Percentiles rank a stretch among this genome's conserved stretches.
Evolutionary conservation across 2,329 filamentous ascomycete species (phyloP).

Genomic region (Penicillium sp.): DNA sequence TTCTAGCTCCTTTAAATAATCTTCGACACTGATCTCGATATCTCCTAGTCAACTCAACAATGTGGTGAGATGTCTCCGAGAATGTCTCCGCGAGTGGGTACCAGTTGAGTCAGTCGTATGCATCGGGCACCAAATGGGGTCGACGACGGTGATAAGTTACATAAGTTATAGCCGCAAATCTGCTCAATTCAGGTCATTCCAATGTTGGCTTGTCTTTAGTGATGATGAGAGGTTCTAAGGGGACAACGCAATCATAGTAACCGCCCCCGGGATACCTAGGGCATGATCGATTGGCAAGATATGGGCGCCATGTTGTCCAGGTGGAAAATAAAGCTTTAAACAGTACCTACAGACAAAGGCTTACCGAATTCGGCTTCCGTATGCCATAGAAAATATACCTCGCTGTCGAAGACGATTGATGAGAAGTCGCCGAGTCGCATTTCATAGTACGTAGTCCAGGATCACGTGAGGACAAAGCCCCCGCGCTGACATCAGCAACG

Average conservation of each 20-base stretch:
- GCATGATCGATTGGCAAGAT: not conserved
- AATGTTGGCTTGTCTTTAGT: too few species aligned
- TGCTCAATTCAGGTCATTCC: not conserved
- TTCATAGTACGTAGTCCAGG: not conserved
- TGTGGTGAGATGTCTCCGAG: constrained; percentile 18
- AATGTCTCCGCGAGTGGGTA: constrained; percentile 19
- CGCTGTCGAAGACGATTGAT: not conserved
- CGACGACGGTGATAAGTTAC: not conserved
- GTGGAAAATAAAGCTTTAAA: not conserved
- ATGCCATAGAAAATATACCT: not conserved
- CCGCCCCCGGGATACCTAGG: not conserved
- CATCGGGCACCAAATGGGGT: not conserved
- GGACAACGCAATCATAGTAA: not conserved
- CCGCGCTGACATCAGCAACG: constrained; percentile 16
- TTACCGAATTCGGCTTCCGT: fast-evolving
- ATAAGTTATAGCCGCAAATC: not conserved
- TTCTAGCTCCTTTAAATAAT: not conserved
- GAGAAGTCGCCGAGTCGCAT: not conserved
- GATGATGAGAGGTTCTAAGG: not conserved
- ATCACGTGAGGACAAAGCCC: constrained; percentile 10
- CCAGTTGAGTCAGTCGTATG: not conserved
- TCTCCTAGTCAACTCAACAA: not conserved
- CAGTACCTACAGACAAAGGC: too few species aligned
- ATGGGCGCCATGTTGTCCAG: not conserved
- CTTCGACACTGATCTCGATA: not conserved